Base-by-base conservation (phyloP, 768 basidiomycete genomes). In the Suillus clintonianus region DNA sequence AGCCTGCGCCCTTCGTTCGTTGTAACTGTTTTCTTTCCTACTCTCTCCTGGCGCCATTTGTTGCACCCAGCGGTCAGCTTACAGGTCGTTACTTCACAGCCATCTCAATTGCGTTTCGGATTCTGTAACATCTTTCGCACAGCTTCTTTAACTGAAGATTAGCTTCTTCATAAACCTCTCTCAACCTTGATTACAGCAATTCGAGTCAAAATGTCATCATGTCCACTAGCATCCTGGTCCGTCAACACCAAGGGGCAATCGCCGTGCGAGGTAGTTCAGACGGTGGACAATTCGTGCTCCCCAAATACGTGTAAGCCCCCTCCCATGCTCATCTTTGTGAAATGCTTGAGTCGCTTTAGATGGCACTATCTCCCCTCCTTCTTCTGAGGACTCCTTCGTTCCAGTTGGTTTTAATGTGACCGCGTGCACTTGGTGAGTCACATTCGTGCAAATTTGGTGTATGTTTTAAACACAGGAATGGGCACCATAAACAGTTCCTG, bases 391-490 rank as follows among this genome's bases (percentile, higher is more conserved):
- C 3, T 14, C 41, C 7, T 74, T 67, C 7, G n/a, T 69, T 7
- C 74, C 74, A 6, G 66, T 61, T 24, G 39, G 42, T 32, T 63
- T 65, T 45, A 67, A 60, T 3, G 56, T 60, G 1, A 73, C 68
- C 3, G 27, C 13, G 30, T 74, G 73, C 24, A 71, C 69, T 32
- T 74, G 74, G 74, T 76, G 36, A 59, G 65, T 37, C 2, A 39
- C 0, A 45, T 13, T n/a, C 7, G 8, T 39, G 22, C 22, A 11
- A 11, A 39, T 17, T 6, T 5, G 3, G 22, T 17, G 55, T 11
- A 9, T 17, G 19, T 37, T 27, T 39, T 37, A 2, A 24, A 39
- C 15, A 39, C 6, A 11, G 37, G 37, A 39, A 56, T 39, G 55
- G 22, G 3, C 9, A 15, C 15, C 17, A 19, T 27, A 9, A 37